These are phyloP conservation scores for Penicillium sp. DNA, from an alignment of 2,329 filamentous ascomycete species.

Conservation along the genomic window DNA sequence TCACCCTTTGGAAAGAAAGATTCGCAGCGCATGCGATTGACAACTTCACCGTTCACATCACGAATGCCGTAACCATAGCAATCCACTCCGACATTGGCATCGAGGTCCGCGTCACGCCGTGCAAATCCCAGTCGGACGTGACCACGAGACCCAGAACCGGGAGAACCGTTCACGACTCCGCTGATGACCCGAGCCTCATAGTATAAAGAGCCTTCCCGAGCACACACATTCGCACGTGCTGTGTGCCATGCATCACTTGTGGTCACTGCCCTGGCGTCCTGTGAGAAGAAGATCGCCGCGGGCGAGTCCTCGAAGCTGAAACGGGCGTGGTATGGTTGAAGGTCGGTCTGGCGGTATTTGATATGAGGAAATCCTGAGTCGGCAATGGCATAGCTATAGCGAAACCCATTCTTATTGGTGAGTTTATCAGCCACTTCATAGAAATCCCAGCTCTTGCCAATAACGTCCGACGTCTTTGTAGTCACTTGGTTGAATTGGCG, in stretches of 20 bases:
- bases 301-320: conserved; percentile 93
- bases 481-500: conserved; percentile 42
- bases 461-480: conserved; percentile 35
- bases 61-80: conserved; percentile 95
- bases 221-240: conserved; percentile 84
- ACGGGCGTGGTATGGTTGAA: conserved; percentile 76
- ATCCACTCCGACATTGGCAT: conserved; percentile 72
- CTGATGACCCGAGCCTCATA: conserved; percentile 90
- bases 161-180: conserved; percentile 50
- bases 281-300: conserved; percentile 78
- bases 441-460: conserved; percentile 41
- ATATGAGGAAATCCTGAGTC: conserved; percentile 85
- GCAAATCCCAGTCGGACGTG: conserved; percentile 52
- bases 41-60: conserved; percentile 85
- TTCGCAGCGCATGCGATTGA: conserved; percentile 90
- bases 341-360: conserved; percentile 86
- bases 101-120: conserved; percentile 46
- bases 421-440: conserved; percentile 50
- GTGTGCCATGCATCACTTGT: conserved; percentile 93
- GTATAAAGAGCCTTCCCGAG: conserved; percentile 85
- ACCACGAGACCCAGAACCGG: conserved; percentile 35
- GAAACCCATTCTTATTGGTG: conserved; percentile 70
- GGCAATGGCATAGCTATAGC: conserved; percentile 87
- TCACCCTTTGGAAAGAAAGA: conserved; percentile 80
- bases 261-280: conserved; percentile 72